phyloP scores from a whole-genome alignment of 1,139 yeast genomes.

The Taiozyma sp. region DNA sequence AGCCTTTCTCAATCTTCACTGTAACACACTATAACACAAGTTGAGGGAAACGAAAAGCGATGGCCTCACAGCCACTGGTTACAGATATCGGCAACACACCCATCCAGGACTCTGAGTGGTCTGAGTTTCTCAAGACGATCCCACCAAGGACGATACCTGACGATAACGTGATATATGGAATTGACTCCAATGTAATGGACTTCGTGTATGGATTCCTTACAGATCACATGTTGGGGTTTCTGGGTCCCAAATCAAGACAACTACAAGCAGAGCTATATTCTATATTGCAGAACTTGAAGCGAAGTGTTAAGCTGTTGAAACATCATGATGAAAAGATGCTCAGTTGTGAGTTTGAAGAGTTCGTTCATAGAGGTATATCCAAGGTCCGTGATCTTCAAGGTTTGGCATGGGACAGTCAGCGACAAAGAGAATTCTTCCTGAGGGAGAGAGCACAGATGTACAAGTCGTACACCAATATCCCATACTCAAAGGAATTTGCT shows the following conservation, averaged over 20 bases:
- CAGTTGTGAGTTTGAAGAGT: background rate
- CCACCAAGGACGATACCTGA: background rate
- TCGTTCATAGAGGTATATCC: background rate
- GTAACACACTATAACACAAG: too few species aligned
- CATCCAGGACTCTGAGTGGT: background rate
- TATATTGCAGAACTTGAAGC: slow-evolving; percentile 2
- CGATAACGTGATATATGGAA: slow-evolving; percentile 5
- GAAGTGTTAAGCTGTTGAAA: background rate
- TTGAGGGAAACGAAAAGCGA: background rate
- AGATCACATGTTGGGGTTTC: background rate
- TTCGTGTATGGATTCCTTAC: slow-evolving; percentile 4
- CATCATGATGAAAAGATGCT: background rate
- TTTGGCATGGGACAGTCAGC: slow-evolving; percentile 20
- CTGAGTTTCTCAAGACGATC: background rate
- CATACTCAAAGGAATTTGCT: slow-evolving; percentile 18
- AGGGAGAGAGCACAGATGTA: slow-evolving; percentile 17
- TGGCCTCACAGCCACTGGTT: background rate
- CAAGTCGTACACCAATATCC: slow-evolving; percentile 20
- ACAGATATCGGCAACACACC: background rate
- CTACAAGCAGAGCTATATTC: slow-evolving; percentile 1
- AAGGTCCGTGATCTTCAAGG: slow-evolving; percentile 20
- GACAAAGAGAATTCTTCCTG: slow-evolving; percentile 16
- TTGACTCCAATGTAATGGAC: slow-evolving; percentile 7
- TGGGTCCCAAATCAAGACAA: background rate
- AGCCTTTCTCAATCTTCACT: too few species aligned